Percentiles rank a stretch among this genome's conserved stretches.
Evolutionary conservation across 23 red algal species (phyloP).

Genomic region (Porphyridium purpureum): DNA sequence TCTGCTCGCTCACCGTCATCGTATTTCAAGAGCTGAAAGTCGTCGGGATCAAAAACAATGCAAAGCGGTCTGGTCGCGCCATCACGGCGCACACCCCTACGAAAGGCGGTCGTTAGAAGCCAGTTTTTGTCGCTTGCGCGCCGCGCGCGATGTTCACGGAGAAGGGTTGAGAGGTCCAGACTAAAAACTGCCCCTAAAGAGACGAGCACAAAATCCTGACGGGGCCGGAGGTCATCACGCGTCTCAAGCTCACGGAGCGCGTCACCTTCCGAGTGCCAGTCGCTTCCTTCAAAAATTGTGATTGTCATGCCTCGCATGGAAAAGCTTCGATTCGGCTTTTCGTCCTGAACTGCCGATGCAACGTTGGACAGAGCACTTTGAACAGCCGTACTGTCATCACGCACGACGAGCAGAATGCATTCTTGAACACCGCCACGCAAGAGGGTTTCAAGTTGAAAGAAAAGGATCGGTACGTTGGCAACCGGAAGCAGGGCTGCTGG

Average conservation of each 20-base stretch:
- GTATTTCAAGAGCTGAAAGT: constrained; percentile 49
- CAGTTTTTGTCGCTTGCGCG: constrained; percentile 38
- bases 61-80: constrained; percentile 11
- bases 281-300: constrained; percentile 3
- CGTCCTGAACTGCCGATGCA: no score
- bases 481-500: no score
- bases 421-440: constrained; percentile 37
- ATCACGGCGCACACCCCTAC: constrained; percentile 7
- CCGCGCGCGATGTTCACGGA: constrained; percentile 23
- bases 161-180: constrained; percentile 19
- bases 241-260: constrained; percentile 38
- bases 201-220: constrained; percentile 56
- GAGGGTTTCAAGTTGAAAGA: constrained; percentile 35
- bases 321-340: constrained; percentile 3
- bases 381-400: no score
- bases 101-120: constrained; percentile 37
- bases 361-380: no score
- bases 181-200: constrained; percentile 32
- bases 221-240: constrained; percentile 42
- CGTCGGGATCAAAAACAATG: constrained; percentile 22
- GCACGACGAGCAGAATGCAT: constrained; percentile 16
- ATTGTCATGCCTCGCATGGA: constrained; percentile 12
- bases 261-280: constrained; percentile 29
- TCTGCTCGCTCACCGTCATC: not conserved
- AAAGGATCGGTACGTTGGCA: constrained; percentile 48